Base-by-base conservation (phyloP, 1,139 yeast genomes). In the Maudiozyma humilis region DNA sequence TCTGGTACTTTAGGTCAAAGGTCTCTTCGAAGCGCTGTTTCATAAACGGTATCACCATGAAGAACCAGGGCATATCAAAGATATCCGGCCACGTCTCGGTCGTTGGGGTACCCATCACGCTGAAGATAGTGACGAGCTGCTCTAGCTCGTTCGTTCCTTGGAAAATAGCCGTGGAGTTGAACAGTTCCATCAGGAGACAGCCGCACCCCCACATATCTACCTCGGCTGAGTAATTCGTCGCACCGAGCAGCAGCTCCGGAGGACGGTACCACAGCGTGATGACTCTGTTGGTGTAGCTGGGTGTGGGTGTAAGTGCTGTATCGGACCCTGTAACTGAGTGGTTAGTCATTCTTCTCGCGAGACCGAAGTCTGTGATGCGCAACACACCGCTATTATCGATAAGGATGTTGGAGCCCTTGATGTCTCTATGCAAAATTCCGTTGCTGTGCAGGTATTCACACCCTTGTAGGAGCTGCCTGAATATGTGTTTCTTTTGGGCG, bases 171-270 rank as follows among this genome's bases (percentile, higher is more conserved):
- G 67, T 66, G 52, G 79, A 77, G 2, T 82, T 75, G 60, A 86
- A 88, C 36, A 91, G 64, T 60, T 91, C 98, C 23, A 88, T 73
- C 48, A 91, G 68, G 34, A 91, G 70, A 67, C 98, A 91, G 2
- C 98, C 98, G 51, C 88, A 82, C 0, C 98, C 96, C 98, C 98
- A 91, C 51, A 88, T 81, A 63, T 91, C 98, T 12, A 91, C 93
- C 54, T 86, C 95, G 37, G 89, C 69, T 0, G 93, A 93, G 64
- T 91, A 91, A 48, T 80, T 81, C 0, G 97, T 89, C 0, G 95
- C 80, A 1, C 98, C 98, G 44, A 91, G 64, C 36, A 91, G 68
- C 36, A 91, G 72, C 64, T 91, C 98, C 0, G 98, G 98, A 1
- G 98, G 98, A 48, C 98, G 73, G 63, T 91, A 91, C 98, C 98